These are phyloP conservation scores for Sordaria brevicollis DNA, from an alignment of 495 filamentous ascomycete species.

Conservation along the genomic window DNA sequence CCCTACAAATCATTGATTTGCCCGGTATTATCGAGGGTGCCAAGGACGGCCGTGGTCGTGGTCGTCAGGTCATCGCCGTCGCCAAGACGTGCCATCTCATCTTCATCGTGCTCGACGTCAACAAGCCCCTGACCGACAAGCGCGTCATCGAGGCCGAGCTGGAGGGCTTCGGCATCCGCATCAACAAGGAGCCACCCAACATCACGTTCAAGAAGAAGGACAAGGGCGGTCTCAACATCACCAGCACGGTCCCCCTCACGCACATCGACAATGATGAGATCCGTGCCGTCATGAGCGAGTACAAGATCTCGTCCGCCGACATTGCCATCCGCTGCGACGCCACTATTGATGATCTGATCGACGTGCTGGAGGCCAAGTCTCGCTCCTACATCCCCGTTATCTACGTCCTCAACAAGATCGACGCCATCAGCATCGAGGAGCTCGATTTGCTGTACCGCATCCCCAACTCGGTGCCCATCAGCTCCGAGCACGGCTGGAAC, in stretches of 20 bases:
- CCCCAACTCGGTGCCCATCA: constrained; percentile 92
- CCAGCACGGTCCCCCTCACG: constrained; percentile 79
- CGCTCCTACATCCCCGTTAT: constrained; percentile 95
- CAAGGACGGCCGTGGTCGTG: constrained; percentile 96
- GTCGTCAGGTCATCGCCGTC: constrained; percentile 96
- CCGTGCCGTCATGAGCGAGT: constrained; percentile 94
- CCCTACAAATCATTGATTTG: constrained; percentile 97
- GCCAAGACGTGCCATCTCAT: constrained; percentile 98
- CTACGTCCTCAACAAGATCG: constrained; percentile 98
- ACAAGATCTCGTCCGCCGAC: constrained; percentile 93
- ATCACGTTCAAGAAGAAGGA: constrained; percentile 99
- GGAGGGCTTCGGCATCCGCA: constrained; percentile 94
- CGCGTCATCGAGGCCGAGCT: constrained; percentile 92
- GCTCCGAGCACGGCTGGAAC: constrained; percentile 97
- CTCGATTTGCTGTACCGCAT: constrained; percentile 93
- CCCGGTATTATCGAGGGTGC: constrained; percentile 98
- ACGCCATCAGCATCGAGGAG: constrained; percentile 95
- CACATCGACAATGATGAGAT: constrained; percentile 95
- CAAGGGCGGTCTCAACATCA: constrained; percentile 92
- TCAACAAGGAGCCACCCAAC: constrained; percentile 95
- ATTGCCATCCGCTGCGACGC: constrained; percentile 97
- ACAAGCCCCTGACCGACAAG: constrained; percentile 97
- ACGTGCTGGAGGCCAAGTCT: constrained; percentile 90
- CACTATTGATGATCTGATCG: constrained; percentile 74
- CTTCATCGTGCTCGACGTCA: constrained; percentile 97